These are phyloP conservation scores for Penicillium atrosanguineum DNA, from an alignment of 495 filamentous ascomycete species.

Conservation along the genomic window DNA sequence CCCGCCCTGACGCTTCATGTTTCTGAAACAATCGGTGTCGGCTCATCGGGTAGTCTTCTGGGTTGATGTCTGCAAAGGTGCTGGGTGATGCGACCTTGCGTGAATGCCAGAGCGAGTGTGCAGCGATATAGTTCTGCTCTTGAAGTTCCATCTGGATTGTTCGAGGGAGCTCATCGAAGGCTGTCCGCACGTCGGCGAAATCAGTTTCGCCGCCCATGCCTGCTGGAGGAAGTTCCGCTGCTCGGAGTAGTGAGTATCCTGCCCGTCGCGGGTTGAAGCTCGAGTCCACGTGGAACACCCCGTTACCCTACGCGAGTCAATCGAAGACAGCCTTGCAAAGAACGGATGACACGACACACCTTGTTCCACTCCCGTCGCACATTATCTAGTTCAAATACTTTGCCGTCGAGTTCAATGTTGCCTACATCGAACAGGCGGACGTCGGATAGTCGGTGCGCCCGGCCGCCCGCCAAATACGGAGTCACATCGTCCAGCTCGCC, in stretches of 20 bases:
- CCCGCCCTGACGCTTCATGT: conserved; percentile 52
- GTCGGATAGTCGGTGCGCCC: conserved; percentile 46
- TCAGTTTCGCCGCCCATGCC: conserved; percentile 54
- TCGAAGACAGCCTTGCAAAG: neutral
- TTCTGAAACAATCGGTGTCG: conserved; percentile 50
- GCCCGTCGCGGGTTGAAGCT: conserved; percentile 61
- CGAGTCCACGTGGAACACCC: conserved; percentile 59
- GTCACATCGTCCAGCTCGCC: conserved; percentile 59
- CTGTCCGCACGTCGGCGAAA: conserved; percentile 56
- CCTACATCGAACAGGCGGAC: conserved; percentile 56
- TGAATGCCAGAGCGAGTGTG: conserved; percentile 53
- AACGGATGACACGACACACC: neutral
- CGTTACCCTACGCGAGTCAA: conserved; percentile 42
- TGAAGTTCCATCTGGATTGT: conserved; percentile 37
- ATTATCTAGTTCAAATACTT: conserved; percentile 15
- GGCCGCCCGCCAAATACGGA: conserved; percentile 47
- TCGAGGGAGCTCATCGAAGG: conserved; percentile 48
- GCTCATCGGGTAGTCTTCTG: conserved; percentile 38
- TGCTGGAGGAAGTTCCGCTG: conserved; percentile 49
- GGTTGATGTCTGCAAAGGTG: conserved; percentile 50
- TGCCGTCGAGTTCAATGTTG: conserved; percentile 38
- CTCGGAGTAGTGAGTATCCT: conserved; percentile 51
- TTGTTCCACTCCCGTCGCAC: conserved; percentile 37
- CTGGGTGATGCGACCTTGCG: conserved; percentile 52
- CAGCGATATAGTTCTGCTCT: conserved; percentile 50